Base-by-base conservation (phyloP, 2,329 filamentous ascomycete genomes). In the Paracamarosporium sp. region DNA sequence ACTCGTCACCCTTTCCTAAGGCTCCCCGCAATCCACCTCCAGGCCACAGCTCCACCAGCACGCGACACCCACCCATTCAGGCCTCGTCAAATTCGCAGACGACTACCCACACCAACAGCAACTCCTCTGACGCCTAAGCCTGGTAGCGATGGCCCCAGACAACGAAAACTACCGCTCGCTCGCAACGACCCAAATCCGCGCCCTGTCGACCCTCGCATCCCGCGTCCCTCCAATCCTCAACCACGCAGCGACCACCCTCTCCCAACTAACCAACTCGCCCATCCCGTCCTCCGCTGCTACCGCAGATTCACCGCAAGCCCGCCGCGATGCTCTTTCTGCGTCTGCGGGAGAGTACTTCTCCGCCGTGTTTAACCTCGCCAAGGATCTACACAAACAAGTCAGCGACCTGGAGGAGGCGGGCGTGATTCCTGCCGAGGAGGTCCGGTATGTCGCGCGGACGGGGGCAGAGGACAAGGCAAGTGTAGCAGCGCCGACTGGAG, bases 161-260 rank as follows among this genome's bases (percentile, higher is more conserved):
- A 40, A 46, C 25, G 50, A 50, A 43, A 62, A 65, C 28, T 76
- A 76, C 59, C 65, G 64, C 56, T 63, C 72, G 36, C 67, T 66
- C 50, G 71, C 72, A 28, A 68, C 72, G 17, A 56, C 66, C 25
- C 71, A 74, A 53, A 76, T 76, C 57, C 69, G 67, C 51, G 66
- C 63, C 9, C 68, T 76, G 40, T 70, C 62, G 53, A 61, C 64
- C 41, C 67, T 74, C 45, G 71, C 71, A 52, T 61, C 59, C 47
- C 65, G 67, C 54, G 57, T 73, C 20, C 71, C 69, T 35, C 62
- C 65, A 46, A 60, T 89, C 38, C 90, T 96, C 73, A 91, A 90
- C 63, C 92, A 88, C 56, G 91, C 96, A 69, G 85, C 96, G 55
- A 90, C 88, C 65, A 86, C 89, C 40, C 90, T 96, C 66, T 92